phyloP scores from a whole-genome alignment of 306 rosid genomes.

The Prunus salicina region DNA sequence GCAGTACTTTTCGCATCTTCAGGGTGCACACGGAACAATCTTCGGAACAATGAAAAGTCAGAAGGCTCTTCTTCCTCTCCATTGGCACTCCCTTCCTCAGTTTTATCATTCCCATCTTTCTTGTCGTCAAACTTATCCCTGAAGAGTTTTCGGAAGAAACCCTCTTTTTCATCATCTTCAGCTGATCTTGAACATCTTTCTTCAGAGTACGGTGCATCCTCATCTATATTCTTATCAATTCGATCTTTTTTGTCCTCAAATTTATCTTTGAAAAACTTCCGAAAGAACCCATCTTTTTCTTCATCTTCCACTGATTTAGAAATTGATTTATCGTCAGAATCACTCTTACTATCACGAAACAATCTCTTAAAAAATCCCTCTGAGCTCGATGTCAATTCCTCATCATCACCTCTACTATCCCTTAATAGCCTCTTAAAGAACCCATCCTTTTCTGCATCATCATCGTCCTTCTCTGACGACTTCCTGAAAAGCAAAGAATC shows the following conservation, averaged over 20 bases:
- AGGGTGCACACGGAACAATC: conserved; percentile 87
- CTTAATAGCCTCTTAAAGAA: conserved; percentile 75
- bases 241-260: conserved; percentile 74
- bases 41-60: conserved; percentile 74
- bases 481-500: conserved; percentile 69
- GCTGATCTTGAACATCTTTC: conserved; percentile 54
- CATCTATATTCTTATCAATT: conserved; percentile 43
- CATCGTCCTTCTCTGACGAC: conserved; percentile 71
- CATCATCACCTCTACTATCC: conserved; percentile 82
- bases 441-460: conserved; percentile 78
- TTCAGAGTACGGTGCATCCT: conserved; percentile 42
- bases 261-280: conserved; percentile 74
- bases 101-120: conserved; percentile 62
- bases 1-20: conserved; percentile 63
- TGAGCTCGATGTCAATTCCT: conserved; percentile 68
- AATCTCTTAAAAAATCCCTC: conserved; percentile 85
- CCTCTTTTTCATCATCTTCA: conserved; percentile 88
- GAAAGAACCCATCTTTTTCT: conserved; percentile 82
- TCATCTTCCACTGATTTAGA: conserved; percentile 53
- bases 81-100: conserved; percentile 60
- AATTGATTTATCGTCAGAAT: conserved; percentile 52
- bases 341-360: conserved; percentile 88
- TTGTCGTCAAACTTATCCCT: conserved; percentile 79
- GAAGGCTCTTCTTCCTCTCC: conserved; percentile 79
- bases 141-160: conserved; percentile 69